Conservation (phyloP, 2,329 filamentous ascomycete species). For the Colletotrichum sp. region DNA sequence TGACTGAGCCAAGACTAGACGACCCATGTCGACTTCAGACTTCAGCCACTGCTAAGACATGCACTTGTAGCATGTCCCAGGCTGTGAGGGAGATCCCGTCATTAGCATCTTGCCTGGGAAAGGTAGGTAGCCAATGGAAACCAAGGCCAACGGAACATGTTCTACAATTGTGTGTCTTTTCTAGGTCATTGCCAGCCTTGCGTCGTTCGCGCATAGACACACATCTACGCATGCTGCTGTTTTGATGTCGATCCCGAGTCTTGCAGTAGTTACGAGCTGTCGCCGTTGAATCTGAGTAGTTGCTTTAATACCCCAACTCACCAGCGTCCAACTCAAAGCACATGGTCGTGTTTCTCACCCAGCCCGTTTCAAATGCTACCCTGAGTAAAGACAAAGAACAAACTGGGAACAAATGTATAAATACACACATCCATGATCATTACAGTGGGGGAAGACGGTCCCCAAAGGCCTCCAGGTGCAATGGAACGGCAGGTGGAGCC, state of each 20-base stretch:
- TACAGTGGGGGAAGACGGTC: background rate
- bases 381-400: background rate
- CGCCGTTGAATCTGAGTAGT: background rate
- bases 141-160: background rate
- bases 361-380: background rate
- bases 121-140: background rate
- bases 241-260: background rate
- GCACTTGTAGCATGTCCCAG: background rate
- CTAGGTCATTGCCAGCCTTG: background rate
- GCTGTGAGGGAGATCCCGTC: background rate
- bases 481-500: constrained; percentile 17
- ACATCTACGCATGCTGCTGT: background rate
- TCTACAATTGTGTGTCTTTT: background rate
- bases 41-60: background rate
- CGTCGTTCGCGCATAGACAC: background rate
- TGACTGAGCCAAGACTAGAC: background rate
- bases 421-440: background rate
- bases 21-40: background rate
- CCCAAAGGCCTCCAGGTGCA: background rate
- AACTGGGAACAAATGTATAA: background rate
- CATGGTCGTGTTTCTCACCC: background rate
- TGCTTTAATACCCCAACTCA: background rate
- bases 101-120: background rate
- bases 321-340: background rate
- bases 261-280: background rate